A percentile compares a stretch with the other conserved stretches of the same genome.
Evolutionary conservation across 2,329 filamentous ascomycete genomes (phyloP).

Genomic region (Aciculosporium take): DNA sequence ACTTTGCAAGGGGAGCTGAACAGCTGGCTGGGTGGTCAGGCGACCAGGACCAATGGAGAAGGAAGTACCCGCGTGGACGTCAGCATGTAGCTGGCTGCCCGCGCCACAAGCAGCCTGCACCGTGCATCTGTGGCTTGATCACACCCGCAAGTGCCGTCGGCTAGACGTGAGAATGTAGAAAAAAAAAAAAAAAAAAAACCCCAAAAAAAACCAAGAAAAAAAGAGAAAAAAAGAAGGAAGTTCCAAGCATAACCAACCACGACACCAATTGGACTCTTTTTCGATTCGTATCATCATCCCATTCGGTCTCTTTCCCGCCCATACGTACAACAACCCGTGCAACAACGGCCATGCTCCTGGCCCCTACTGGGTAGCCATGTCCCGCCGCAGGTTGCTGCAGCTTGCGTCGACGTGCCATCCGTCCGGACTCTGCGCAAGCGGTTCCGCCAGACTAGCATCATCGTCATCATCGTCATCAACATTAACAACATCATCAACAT

Average conservation of each 20-base stretch:
- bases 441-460: neutral
- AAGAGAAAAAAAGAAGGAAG: neutral
- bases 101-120: neutral
- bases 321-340: neutral
- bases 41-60: too few species aligned
- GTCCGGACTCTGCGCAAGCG: neutral
- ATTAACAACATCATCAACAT: neutral
- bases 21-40: too few species aligned
- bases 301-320: too few species aligned
- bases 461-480: neutral
- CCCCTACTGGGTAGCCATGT: constrained; percentile 9
- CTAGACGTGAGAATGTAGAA: neutral
- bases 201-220: neutral
- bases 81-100: neutral
- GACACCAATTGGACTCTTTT: neutral
- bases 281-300: too few species aligned
- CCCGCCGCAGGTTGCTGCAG: constrained; percentile 2
- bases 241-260: too few species aligned
- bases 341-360: neutral
- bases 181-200: neutral
- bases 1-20: too few species aligned
- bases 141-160: too few species aligned
- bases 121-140: neutral
- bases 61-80: too few species aligned
- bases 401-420: neutral